A percentile compares a stretch with the other conserved stretches of the same genome.
Conservation (phyloP, 208 protist species). For the Leishmania martiniquensis region DNA sequence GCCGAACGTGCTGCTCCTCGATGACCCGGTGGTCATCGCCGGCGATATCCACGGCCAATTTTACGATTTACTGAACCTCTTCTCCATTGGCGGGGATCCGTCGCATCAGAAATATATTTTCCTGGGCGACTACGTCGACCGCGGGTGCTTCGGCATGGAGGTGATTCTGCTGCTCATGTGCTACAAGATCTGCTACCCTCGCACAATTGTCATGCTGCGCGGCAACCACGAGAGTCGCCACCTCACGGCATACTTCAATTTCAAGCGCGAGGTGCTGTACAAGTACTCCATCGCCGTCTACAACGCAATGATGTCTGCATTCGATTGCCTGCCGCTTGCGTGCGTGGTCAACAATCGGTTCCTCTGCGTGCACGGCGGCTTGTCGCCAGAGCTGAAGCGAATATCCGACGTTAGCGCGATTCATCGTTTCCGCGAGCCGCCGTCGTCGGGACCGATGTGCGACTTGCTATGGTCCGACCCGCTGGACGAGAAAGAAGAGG, state of each 20-base stretch:
- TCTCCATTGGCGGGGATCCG: slow-evolving; percentile 93
- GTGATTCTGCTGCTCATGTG: slow-evolving; percentile 94
- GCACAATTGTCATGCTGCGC: slow-evolving; percentile 93
- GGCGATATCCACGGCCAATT: slow-evolving; percentile 98
- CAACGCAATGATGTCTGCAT: slow-evolving; percentile 92
- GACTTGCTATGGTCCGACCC: slow-evolving; percentile 97
- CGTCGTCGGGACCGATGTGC: slow-evolving; percentile 91
- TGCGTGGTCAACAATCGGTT: slow-evolving; percentile 89
- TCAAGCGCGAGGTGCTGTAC: slow-evolving; percentile 94
- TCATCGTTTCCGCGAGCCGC: slow-evolving; percentile 95
- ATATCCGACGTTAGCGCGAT: slow-evolving; percentile 91
- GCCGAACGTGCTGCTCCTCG: slow-evolving; percentile 81
- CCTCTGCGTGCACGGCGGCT: slow-evolving; percentile 95
- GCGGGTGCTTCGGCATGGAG: slow-evolving; percentile 91
- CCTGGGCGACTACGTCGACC: slow-evolving; percentile 97
- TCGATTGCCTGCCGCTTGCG: slow-evolving; percentile 93
- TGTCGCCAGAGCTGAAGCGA: slow-evolving; percentile 73
- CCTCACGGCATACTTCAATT: slow-evolving; percentile 97
- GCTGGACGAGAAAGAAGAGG: slow-evolving; percentile 82
- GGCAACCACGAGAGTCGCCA: slow-evolving; percentile 99
- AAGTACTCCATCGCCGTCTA: slow-evolving; percentile 92
- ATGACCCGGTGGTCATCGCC: slow-evolving; percentile 81
- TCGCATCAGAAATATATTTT: slow-evolving; percentile 93
- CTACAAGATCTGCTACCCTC: slow-evolving; percentile 94
- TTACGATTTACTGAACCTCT: slow-evolving; percentile 96